phyloP scores from a whole-genome alignment of 2,329 filamentous ascomycete genomes.

The Orbilia javanica region DNA sequence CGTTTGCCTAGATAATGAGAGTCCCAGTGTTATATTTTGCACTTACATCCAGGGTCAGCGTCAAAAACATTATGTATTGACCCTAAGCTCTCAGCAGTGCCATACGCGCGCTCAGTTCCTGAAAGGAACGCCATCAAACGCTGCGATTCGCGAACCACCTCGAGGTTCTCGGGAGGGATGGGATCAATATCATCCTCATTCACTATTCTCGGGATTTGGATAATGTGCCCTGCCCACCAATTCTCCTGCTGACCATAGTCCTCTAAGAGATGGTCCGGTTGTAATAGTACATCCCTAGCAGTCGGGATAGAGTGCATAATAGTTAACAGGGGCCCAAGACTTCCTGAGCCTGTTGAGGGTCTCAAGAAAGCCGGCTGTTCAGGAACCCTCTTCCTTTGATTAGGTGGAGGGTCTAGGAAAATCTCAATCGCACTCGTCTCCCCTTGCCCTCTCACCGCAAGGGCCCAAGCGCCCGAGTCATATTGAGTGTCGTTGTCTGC shows the following conservation, averaged over 20 bases:
- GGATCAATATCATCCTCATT: constrained; percentile 55
- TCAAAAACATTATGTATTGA: constrained; percentile 55
- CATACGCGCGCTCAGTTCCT: constrained; percentile 61
- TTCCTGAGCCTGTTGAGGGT: constrained; percentile 58
- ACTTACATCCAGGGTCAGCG: constrained; percentile 45
- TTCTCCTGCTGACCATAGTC: constrained; percentile 61
- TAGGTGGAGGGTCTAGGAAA: constrained; percentile 60
- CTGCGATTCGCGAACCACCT: constrained; percentile 60
- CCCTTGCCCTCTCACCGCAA: constrained; percentile 54
- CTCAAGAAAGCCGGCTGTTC: constrained; percentile 62
- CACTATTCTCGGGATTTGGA: constrained; percentile 60
- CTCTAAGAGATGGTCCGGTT: constrained; percentile 44
- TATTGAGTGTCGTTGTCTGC: constrained; percentile 60
- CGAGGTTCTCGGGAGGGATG: constrained; percentile 53
- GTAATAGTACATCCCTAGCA: constrained; percentile 60
- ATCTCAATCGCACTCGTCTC: constrained; percentile 60
- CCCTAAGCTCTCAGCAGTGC: constrained; percentile 60
- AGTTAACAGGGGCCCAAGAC: constrained; percentile 59
- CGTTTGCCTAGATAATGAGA: not conserved
- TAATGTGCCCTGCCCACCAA: constrained; percentile 62
- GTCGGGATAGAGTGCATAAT: constrained; percentile 61
- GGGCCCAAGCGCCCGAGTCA: constrained; percentile 60
- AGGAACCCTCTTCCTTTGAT: constrained; percentile 58
- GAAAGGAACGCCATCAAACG: constrained; percentile 62
- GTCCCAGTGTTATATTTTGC: not conserved